Base-by-base conservation (phyloP, 1,139 yeast genomes). In the Sugiyamaella japonica region DNA sequence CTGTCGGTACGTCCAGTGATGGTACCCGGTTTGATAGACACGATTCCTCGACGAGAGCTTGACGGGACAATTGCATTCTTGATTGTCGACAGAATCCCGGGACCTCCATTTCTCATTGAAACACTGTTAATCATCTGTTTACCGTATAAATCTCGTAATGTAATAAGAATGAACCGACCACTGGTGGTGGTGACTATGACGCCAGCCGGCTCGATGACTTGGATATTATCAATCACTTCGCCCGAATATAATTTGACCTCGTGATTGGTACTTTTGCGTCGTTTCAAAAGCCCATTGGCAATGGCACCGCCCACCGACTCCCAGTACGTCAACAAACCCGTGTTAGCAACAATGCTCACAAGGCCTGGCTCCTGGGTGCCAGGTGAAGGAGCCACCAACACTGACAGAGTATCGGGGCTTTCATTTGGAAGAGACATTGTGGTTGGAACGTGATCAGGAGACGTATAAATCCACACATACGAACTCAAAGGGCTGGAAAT, bases 141-240 rank as follows among this genome's bases (percentile, higher is more conserved):
- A 44, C 95, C 93, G 47, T 80, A 78, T 49, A 80, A 75, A 67
- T 89, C 95, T 59, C 88, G 78, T 38, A 89, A 74, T 0, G 86
- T 76, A 3, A 89, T 68, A 50, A 87, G 74, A 10, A 86, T 69
- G 48, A 86, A 81, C 58, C 95, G 74, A 39, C 89, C 89, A 63
- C 81, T 76, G 5, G 89, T 82, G 0, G 97, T 89, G 5, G 90
- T 81, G 9, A 87, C 68, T 1, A 85, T 75, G 6, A 89, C 73
- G 1, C 96, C 96, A 2, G 87, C 83, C 0, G 95, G 93, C 61
- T 86, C 91, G 13, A 85, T 77, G 59, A 81, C 82, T 57, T 83
- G 81, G 1, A 85, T 80, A 44, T 77, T 67, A 1, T 83, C 80
- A 25, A 89, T 75, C 48, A 61, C 63, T 63, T 75, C 64, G 59